Base-by-base conservation (phyloP, 2,329 filamentous ascomycete genomes). In the Cladosporium sp. region DNA sequence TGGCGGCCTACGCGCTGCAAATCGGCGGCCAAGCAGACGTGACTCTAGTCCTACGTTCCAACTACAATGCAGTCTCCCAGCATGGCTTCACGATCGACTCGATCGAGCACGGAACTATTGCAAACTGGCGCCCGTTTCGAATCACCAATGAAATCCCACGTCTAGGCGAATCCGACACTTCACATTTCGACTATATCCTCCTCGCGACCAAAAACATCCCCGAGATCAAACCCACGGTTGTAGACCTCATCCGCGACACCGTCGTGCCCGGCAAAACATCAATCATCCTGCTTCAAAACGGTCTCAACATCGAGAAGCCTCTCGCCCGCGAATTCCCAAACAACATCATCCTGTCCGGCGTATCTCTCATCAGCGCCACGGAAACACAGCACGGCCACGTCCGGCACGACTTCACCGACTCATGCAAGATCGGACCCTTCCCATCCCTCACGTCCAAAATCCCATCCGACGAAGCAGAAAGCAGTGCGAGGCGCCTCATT, bases 231-330 rank as follows among this genome's bases (percentile, higher is more conserved):
- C 78, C 80, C 0, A 69, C 66, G 0, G 40, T 50, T 1, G 39
- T 38, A 15, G 72, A 78, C 1, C 61, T 81, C 27, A 73, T 83
- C 20, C 58, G 62, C 0, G 76, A 78, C 0, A 78, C 78, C 2
- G 65, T 84, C 1, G 77, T 74, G 0, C 69, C 72, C 1, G 69
- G 68, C 1, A 66, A 73, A 19, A 82, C 79, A 0, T 70, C 70
- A 22, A 76, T 84, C 38, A 69, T 83, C 0, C 70, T 84, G 6
- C 66, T 80, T 4, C 81, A 84, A 54, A 84, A 84, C 57, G 81
- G 81, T 0, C 64, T 84, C n/a, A 80, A 83, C 57, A 83, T 84
- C 53, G 78, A 84, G 55, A 73, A 70, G 36, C 78, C 79, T 0
- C 59, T 83, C 16, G 59, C 78, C 15, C 50, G 59, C 0, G 62